A percentile compares a stretch with the other conserved stretches of the same genome.
Evolutionary conservation across 2,329 filamentous ascomycete species (phyloP).

Genomic region (Fusarium begoniae): DNA sequence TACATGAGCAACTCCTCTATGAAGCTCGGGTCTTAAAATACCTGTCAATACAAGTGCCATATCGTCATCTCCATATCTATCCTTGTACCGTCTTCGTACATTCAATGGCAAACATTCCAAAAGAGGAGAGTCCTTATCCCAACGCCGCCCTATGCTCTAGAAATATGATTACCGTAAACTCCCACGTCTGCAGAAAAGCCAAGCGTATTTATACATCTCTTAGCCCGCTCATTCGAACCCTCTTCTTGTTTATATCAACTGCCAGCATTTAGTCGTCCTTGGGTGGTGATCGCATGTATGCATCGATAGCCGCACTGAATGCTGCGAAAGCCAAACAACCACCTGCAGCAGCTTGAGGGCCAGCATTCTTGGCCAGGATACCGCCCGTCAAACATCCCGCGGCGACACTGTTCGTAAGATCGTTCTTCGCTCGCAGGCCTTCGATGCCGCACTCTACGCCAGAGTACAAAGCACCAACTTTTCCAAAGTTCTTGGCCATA

Average conservation of each 20-base stretch:
- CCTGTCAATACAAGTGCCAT: slow-evolving; percentile 33
- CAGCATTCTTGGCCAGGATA: slow-evolving; percentile 84
- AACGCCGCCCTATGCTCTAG: slow-evolving; percentile 49
- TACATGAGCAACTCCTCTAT: slow-evolving; percentile 30
- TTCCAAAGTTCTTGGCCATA: slow-evolving; percentile 93
- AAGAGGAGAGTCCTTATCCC: slow-evolving; percentile 43
- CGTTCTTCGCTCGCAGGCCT: slow-evolving; percentile 91
- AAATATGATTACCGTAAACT: slow-evolving; percentile 41
- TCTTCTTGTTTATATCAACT: background rate
- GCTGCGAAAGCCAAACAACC: slow-evolving; percentile 95
- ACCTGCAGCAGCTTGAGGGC: slow-evolving; percentile 86
- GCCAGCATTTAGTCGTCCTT: slow-evolving; percentile 61
- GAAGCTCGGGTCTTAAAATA: slow-evolving; percentile 32
- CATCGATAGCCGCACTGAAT: slow-evolving; percentile 91
- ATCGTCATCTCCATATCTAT: slow-evolving; percentile 8
- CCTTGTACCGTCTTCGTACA: background rate
- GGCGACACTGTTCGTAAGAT: slow-evolving; percentile 84
- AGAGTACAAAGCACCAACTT: slow-evolving; percentile 88
- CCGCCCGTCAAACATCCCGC: slow-evolving; percentile 93
- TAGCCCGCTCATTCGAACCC: slow-evolving; percentile 9
- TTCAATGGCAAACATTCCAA: slow-evolving; percentile 32
- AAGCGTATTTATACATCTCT: slow-evolving; percentile 30
- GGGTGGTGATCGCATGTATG: slow-evolving; percentile 86
- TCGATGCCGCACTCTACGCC: slow-evolving; percentile 98
- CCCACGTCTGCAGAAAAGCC: slow-evolving; percentile 34